Evolutionary conservation across 139 green algal species (phyloP).

Genomic region (Microglena sp.): DNA sequence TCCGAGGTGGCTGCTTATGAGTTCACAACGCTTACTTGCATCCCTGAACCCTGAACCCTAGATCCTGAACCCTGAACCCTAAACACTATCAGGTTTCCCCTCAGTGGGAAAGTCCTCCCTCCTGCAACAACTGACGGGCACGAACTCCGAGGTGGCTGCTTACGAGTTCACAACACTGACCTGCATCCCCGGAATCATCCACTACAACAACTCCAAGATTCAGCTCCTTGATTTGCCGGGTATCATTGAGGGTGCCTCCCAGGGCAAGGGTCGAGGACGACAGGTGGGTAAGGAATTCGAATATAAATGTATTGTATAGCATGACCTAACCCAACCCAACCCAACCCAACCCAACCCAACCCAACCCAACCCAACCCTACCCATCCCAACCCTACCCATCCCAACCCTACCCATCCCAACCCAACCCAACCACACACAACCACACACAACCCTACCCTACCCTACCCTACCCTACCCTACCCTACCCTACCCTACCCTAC

Average conservation of each 20-base stretch:
- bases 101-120: conserved; percentile 98
- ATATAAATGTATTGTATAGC: not conserved
- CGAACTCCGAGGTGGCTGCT: conserved; percentile 71
- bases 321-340: not conserved
- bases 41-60: too few relatives aligned
- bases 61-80: not conserved
- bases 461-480: too few relatives aligned
- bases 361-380: not conserved
- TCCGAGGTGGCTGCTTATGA: conserved; percentile 73
- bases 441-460: too few relatives aligned
- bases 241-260: conserved; percentile 95
- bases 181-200: conserved; percentile 93
- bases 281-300: conserved; percentile 41
- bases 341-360: not conserved
- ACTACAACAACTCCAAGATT: conserved; percentile 99
- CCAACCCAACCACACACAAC: too few relatives aligned
- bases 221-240: conserved; percentile 97
- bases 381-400: too few relatives aligned
- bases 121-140: conserved; percentile 87
- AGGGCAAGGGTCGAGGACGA: conserved; percentile 88
- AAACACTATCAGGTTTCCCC: conserved; percentile 67
- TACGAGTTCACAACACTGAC: conserved; percentile 99
- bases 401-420: too few relatives aligned
- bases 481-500: too few relatives aligned
- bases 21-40: conserved; percentile 99